Evolutionary conservation across 1,139 yeast species (phyloP).

Genomic region (Yamadazyma oceani): DNA sequence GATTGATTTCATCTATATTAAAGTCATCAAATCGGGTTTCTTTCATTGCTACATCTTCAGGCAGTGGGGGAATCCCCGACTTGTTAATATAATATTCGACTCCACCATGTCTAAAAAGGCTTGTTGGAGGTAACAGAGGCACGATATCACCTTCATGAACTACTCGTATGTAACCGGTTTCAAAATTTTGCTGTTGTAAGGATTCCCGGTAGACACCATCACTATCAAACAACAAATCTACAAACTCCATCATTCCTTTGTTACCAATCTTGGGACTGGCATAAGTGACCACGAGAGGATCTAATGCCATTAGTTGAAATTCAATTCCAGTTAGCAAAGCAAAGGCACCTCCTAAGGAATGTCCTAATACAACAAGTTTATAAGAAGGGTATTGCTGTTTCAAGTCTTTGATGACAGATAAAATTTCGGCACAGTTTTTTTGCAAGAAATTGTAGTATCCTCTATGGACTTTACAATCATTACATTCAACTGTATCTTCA

Average conservation of each 20-base stretch:
- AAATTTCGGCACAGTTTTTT: constrained; percentile 38
- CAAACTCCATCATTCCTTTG: constrained; percentile 45
- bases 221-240: constrained; percentile 50
- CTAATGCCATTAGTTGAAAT: constrained; percentile 47
- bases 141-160: constrained; percentile 58
- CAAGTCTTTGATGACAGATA: constrained; percentile 31
- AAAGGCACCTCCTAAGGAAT: constrained; percentile 73
- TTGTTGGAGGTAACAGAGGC: constrained; percentile 57
- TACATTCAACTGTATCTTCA: constrained; percentile 27
- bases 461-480: constrained; percentile 54
- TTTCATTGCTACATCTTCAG: constrained; percentile 30
- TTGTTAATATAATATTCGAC: constrained; percentile 48
- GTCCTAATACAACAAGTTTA: constrained; percentile 58
- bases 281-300: constrained; percentile 54
- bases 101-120: constrained; percentile 47
- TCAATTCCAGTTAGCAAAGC: constrained; percentile 64
- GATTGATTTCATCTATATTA: not conserved
- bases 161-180: constrained; percentile 46
- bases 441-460: constrained; percentile 53
- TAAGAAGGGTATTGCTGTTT: constrained; percentile 43
- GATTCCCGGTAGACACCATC: constrained; percentile 18
- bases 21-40: constrained; percentile 10
- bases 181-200: constrained; percentile 17
- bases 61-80: constrained; percentile 45
- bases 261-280: constrained; percentile 69